phyloP scores from a whole-genome alignment of 2,329 filamentous ascomycete genomes.

The Trichoderma afroharzianum region DNA sequence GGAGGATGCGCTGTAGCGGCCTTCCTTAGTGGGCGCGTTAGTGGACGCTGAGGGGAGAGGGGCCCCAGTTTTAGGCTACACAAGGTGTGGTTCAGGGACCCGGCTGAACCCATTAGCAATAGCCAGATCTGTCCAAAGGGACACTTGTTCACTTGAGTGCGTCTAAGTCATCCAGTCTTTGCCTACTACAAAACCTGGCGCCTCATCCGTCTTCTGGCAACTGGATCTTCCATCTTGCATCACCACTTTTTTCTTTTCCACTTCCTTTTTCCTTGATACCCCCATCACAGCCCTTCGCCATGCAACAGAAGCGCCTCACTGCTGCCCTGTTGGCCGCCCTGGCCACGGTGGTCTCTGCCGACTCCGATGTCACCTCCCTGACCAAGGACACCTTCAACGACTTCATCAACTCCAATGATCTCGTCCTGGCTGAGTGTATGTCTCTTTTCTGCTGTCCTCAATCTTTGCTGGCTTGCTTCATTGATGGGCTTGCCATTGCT shows the following conservation, averaged over 20 bases:
- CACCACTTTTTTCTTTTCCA: constrained; percentile 14
- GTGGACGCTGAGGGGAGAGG: constrained; percentile 10
- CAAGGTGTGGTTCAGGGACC: constrained; percentile 11
- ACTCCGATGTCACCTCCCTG: constrained; percentile 79
- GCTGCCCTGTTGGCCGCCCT: constrained; percentile 53
- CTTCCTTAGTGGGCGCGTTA: not conserved
- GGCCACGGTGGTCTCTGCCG: constrained; percentile 57
- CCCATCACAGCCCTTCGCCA: constrained; percentile 30
- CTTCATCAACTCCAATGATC: constrained; percentile 79
- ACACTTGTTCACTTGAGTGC: constrained; percentile 44
- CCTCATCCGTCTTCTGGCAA: constrained; percentile 26
- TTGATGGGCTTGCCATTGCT: not conserved
- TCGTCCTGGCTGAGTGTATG: constrained; percentile 93
- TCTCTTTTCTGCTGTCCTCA: constrained; percentile 25
- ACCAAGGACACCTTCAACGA: constrained; percentile 83
- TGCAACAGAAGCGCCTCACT: constrained; percentile 50
- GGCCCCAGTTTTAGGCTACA: constrained; percentile 11
- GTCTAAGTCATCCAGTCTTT: constrained; percentile 16
- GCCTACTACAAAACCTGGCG: constrained; percentile 35
- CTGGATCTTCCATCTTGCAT: constrained; percentile 20
- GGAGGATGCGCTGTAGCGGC: constrained; percentile 1
- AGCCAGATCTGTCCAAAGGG: constrained; percentile 31
- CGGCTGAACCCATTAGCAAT: not conserved
- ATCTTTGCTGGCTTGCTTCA: not conserved
- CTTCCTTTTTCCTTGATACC: constrained; percentile 2